Base-by-base conservation (phyloP, 768 basidiomycete species). In the Dioszegia aurantiaca region DNA sequence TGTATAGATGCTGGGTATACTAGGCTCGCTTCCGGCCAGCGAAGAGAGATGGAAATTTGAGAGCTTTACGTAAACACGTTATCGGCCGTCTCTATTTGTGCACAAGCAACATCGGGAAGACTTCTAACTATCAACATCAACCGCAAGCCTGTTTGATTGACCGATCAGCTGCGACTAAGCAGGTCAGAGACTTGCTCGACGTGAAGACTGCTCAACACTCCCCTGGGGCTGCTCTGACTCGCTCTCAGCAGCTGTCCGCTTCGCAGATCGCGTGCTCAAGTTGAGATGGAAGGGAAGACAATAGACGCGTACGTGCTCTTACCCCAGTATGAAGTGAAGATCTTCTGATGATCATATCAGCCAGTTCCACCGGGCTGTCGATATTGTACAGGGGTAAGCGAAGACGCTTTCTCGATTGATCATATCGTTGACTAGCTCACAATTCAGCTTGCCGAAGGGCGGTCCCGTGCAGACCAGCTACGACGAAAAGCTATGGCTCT, bases 381-480 rank as follows among this genome's bases (percentile, higher is more conserved):
- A 93, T 77, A 94, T 97, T 55, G 87, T 95, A 3, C 93, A 97
- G 74, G 79, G 73, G 74, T 78, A 23, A 56, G 9, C 17, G 14
- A 9, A 9, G 41, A 45, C 17, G 3, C 17, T 51, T 9, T 21
- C 19, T 39, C 5, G n/a, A n/a, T n/a, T 14, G 27, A 10, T n/a
- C 21, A n/a, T 28, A n/a, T 12, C n/a, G 8, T n/a, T 10, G 17
- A 11, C 36, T 14, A 39, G 51, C 36, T 53, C 10, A 23, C 6
- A 5, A 40, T 17, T 5, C 2, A 79, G 88, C 58, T 80, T 95
- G 30, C 91, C 93, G 0, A 94, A 94, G 81, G 89, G 85, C 10
- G 91, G 93, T 0, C 90, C 92, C 28, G 91, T 97, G 69, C 91
- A 95, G 76, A 95, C 92, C 0, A 88, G 84, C 63, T 95, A 97